Base-by-base conservation (phyloP, 2,329 filamentous ascomycete genomes). In the Aspergillus hiratsukae region DNA sequence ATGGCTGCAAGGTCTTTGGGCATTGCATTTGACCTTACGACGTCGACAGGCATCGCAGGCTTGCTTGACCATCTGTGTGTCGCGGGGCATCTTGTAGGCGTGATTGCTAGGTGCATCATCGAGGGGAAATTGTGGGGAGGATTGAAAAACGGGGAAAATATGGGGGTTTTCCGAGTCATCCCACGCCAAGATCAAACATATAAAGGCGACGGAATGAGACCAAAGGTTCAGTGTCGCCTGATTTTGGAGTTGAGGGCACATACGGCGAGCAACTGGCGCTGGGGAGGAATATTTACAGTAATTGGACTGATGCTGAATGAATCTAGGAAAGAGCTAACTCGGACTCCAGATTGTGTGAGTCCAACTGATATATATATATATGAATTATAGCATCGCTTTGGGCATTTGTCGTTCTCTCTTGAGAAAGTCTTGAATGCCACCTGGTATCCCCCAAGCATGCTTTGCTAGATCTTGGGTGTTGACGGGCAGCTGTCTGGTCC, bases 1-100 rank as follows among this genome's bases (percentile, higher is more conserved):
- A 46, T 58, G 61, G 25, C 48, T 54, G 48, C 64, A 66, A 21
- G 64, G 64, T 6, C 58, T 54, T 19, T 55, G 51, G 2, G 52
- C 53, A 14, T 56, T 61, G 41, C 64, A 66, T 55, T 61, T 62
- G 43, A 66, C 57, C 29, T 66, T 66, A 14, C 64, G 62, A 7
- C 64, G 63, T 11, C 64, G 62, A 55, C 64, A 66, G 25, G 61
- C 64, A 49, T 66, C 64, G 55, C 64, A 66, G 37, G 64, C 64
- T 31, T 55, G 60, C 8, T 60, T 60, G 9, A 53, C 48, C 3
- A 53, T 55, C 43, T 52, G 41, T 11, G 41, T 23, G 41, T 19
- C 48, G n/a, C 55, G 55, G n/a, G 55, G 51, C 55, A 57, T 57
- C 27, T 31, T 45, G n/a, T 14, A 45, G 9, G 19, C 9, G 19